A percentile compares a stretch with the other conserved stretches of the same genome.
Evolutionary conservation across 345 rosid genomes (phyloP).

Genomic region (Raphanus raphanistrum): DNA sequence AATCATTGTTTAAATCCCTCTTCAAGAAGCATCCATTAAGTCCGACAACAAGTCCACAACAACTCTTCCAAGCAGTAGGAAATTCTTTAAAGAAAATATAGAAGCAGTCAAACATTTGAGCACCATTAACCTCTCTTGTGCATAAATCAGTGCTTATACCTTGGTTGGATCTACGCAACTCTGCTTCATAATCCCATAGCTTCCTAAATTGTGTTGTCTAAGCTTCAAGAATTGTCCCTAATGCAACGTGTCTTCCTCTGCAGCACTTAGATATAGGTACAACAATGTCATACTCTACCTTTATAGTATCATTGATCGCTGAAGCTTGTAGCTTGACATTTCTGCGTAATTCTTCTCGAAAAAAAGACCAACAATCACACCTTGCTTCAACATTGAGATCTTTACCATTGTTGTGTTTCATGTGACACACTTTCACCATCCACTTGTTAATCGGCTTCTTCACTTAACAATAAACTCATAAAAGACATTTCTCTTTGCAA

Average conservation of each 20-base stretch:
- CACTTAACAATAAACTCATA: background rate
- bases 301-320: background rate
- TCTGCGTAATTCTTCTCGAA: background rate
- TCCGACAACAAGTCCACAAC: background rate
- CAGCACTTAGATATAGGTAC: too few species aligned
- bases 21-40: background rate
- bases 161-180: background rate
- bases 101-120: background rate
- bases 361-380: background rate
- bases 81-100: background rate
- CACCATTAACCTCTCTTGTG: background rate
- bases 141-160: too few species aligned
- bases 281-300: too few species aligned
- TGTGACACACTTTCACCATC: background rate
- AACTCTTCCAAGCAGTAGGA: background rate
- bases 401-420: background rate
- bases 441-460: background rate
- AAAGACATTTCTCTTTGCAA: background rate
- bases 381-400: background rate
- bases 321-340: background rate
- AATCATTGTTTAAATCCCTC: background rate
- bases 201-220: background rate
- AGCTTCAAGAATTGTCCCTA: background rate
- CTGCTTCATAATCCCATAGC: background rate
- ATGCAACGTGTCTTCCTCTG: background rate